These are phyloP conservation scores for Aspergillus pseudotamarii DNA, from an alignment of 2,329 filamentous ascomycete genomes.

Conservation along the genomic window DNA sequence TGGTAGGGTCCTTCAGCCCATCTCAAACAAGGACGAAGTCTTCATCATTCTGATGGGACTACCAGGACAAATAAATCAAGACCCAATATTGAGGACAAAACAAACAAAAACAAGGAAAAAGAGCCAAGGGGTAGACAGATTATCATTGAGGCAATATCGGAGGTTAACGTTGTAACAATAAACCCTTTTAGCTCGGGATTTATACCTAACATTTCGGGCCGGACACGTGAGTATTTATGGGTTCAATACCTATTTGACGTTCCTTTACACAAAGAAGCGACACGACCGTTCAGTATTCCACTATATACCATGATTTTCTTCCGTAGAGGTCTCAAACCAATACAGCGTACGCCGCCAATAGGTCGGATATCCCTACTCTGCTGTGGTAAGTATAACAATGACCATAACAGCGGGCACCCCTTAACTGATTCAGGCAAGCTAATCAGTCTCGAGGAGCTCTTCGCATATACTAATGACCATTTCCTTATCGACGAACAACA, in stretches of 20 bases:
- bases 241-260: neutral
- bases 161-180: neutral
- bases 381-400: neutral
- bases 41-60: neutral
- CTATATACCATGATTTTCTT: neutral
- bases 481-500: slow-evolving; percentile 30
- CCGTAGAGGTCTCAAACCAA: neutral
- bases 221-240: neutral
- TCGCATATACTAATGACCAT: slow-evolving; percentile 32
- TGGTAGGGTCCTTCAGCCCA: neutral
- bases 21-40: neutral
- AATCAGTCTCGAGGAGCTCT: slow-evolving; percentile 26
- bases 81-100: neutral
- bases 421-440: slow-evolving; percentile 20
- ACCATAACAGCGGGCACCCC: neutral
- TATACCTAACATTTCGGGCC: neutral
- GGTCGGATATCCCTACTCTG: slow-evolving; percentile 3
- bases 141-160: neutral
- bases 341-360: neutral
- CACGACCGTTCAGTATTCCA: neutral
- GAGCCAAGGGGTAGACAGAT: neutral
- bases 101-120: neutral
- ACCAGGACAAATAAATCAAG: neutral
- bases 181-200: neutral
- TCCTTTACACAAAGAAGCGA: neutral